Conservation (phyloP, 768 basidiomycete species). For the Boletellus emodensis region DNA sequence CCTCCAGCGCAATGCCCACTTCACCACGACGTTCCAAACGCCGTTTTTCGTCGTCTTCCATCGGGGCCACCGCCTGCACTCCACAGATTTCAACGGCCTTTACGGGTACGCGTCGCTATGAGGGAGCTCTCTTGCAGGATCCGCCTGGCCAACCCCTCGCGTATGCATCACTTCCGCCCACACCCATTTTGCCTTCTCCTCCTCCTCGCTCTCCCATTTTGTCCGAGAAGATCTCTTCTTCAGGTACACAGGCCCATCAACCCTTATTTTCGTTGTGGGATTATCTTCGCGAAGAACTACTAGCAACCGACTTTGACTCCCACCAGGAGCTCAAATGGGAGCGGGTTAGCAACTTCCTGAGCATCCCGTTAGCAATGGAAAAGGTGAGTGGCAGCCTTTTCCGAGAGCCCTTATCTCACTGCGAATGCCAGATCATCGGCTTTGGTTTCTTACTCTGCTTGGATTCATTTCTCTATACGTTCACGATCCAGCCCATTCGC, state of each 20-base stretch:
- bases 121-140: conserved; percentile 10
- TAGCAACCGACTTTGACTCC: conserved; percentile 91
- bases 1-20: conserved; percentile 22
- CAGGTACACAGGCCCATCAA: conserved; percentile 20
- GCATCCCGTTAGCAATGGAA: conserved; percentile 88
- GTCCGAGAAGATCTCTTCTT: conserved; percentile 10
- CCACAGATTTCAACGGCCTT: conserved; percentile 9
- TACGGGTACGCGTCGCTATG: conserved; percentile 12
- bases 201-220: conserved; percentile 26
- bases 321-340: conserved; percentile 96
- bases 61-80: conserved; percentile 23
- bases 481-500: conserved; percentile 95
- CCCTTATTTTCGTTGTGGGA: conserved; percentile 87
- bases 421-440: conserved; percentile 62
- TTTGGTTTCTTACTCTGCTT: conserved; percentile 93
- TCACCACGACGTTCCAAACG: conserved; percentile 33
- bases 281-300: conserved; percentile 81
- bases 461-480: conserved; percentile 96
- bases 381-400: conserved; percentile 52
- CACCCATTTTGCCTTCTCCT: conserved; percentile 57
- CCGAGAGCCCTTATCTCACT: conserved; percentile 4
- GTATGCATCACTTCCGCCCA: conserved; percentile 72
- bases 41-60: conserved; percentile 30
- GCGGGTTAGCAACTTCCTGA: conserved; percentile 91
- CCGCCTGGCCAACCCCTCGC: conserved; percentile 38